phyloP scores from a whole-genome alignment of 805 yeast genomes.

The Candida golubevii region DNA sequence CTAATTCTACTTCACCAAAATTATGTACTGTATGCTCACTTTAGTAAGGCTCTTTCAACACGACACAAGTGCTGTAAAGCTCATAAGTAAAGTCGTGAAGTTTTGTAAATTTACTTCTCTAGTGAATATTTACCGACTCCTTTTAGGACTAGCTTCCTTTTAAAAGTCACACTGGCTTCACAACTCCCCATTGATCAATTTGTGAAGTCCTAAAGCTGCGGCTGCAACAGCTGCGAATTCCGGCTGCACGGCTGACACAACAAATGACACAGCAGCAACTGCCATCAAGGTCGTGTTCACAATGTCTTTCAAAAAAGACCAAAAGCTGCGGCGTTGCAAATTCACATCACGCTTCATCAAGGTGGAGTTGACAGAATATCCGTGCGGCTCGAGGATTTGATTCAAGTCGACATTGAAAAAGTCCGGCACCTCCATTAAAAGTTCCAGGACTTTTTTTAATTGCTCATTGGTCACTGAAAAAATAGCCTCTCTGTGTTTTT shows the following conservation, averaged over 20 bases:
- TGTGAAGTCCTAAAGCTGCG: not conserved
- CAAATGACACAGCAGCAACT: not conserved
- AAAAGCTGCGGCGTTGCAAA: conserved; percentile 1
- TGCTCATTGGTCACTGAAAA: not conserved
- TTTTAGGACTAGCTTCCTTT: no score
- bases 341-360: not conserved
- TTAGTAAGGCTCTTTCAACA: no score
- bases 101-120: no score
- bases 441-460: not conserved
- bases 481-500: not conserved
- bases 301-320: not conserved
- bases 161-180: no score
- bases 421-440: conserved; percentile 1
- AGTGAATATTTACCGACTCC: no score
- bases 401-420: conserved; percentile 1
- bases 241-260: not conserved
- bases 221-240: conserved; percentile 1
- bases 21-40: no score
- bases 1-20: no score
- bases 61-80: no score
- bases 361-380: not conserved
- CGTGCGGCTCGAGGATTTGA: conserved; percentile 1
- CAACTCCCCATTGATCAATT: not conserved
- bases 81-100: no score
- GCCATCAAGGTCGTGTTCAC: not conserved